Conservation (phyloP, 2,329 filamentous ascomycete species). For the Drechslerella coelobrocha region DNA sequence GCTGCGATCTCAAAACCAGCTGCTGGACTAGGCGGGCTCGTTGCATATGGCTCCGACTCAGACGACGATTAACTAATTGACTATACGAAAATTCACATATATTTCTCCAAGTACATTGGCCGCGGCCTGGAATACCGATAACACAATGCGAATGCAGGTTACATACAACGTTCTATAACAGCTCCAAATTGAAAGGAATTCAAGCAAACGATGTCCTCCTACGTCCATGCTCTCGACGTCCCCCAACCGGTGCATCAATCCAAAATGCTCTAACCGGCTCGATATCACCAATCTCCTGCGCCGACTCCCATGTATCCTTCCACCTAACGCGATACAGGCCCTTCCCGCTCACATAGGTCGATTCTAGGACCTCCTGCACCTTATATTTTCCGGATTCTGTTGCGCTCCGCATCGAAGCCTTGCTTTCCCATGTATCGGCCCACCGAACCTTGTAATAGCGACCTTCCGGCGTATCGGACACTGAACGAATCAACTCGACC, state of each 20-base stretch:
- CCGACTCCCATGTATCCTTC: constrained; percentile 47
- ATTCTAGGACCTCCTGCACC: constrained; percentile 40
- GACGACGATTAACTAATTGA: constrained; percentile 29
- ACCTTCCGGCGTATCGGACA: constrained; percentile 34
- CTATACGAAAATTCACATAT: constrained; percentile 8
- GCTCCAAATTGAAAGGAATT: not conserved
- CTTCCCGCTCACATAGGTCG: constrained; percentile 38
- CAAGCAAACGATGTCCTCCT: constrained; percentile 31
- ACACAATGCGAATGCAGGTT: constrained; percentile 14
- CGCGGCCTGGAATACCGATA: constrained; percentile 12
- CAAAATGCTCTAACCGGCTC: constrained; percentile 34
- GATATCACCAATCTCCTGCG: constrained; percentile 37
- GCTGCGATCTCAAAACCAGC: constrained; percentile 6
- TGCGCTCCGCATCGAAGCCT: constrained; percentile 33
- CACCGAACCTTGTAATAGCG: constrained; percentile 49
- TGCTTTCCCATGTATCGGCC: constrained; percentile 48
- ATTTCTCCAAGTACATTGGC: constrained; percentile 1
- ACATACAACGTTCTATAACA: constrained; percentile 1
- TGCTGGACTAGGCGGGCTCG: constrained; percentile 28
- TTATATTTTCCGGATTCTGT: constrained; percentile 49
- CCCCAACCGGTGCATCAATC: constrained; percentile 23
- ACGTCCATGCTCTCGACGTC: constrained; percentile 18
- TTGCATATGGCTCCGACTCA: constrained; percentile 44
- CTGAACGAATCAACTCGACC: constrained; percentile 23
- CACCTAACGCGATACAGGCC: constrained; percentile 43